Conservation (phyloP, 2,329 filamentous ascomycete species). For the Talaromyces amestolkiae region DNA sequence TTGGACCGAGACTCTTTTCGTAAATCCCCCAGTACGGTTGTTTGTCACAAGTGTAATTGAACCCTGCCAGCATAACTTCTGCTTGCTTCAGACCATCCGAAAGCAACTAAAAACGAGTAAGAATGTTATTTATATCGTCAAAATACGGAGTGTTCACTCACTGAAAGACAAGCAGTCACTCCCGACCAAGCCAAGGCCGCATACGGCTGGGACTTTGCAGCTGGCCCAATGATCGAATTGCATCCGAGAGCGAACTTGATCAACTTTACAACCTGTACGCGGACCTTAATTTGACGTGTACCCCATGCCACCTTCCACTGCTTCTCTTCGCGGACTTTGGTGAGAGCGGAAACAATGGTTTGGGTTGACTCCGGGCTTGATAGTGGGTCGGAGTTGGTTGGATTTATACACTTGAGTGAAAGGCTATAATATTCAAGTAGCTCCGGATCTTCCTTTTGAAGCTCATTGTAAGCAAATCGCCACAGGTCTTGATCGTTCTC, state of each 20-base stretch:
- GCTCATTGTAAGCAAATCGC: not conserved
- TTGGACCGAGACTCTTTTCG: conserved; percentile 10
- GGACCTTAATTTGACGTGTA: conserved; percentile 11
- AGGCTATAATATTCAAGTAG: not conserved
- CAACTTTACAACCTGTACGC: conserved; percentile 17
- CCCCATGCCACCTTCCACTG: conserved; percentile 22
- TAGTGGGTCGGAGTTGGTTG: not conserved
- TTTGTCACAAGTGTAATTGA: conserved; percentile 22
- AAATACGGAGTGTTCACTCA: conserved; percentile 12
- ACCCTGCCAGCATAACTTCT: conserved; percentile 25
- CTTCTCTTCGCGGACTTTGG: conserved; percentile 15
- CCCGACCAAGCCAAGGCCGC: conserved; percentile 29
- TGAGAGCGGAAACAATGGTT: not conserved
- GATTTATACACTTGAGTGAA: not conserved
- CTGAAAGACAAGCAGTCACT: conserved; percentile 25
- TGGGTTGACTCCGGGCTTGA: not conserved
- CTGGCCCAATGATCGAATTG: conserved; percentile 2
- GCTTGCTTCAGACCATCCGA: conserved; percentile 14
- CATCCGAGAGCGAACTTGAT: conserved; percentile 13
- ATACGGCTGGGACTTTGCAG: conserved; percentile 25
- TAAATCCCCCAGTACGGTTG: conserved; percentile 24
- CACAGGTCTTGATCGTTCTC: not conserved
- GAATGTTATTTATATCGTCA: not conserved
- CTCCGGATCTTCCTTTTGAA: not conserved
- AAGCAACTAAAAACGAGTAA: not conserved